phyloP scores from a whole-genome alignment of 2,329 filamentous ascomycete species.

The Colletotrichum sansevieriae region DNA sequence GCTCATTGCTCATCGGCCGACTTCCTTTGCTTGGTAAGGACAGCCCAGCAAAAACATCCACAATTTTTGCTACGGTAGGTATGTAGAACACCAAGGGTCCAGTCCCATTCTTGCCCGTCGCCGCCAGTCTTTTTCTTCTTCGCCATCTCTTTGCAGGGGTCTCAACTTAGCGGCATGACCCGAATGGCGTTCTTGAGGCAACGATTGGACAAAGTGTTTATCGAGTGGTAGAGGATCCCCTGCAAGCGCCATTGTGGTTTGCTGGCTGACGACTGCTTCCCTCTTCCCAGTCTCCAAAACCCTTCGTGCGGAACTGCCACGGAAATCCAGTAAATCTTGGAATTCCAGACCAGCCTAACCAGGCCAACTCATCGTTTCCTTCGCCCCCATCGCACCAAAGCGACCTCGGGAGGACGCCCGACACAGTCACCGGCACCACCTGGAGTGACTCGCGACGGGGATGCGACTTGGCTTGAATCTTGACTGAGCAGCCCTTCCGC shows the following conservation, averaged over 20 bases:
- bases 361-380: slow-evolving; percentile 29
- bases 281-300: slow-evolving; percentile 35
- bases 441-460: slow-evolving; percentile 36
- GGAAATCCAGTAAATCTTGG: slow-evolving; percentile 24
- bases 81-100: slow-evolving; percentile 17
- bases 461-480: slow-evolving; percentile 24
- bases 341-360: slow-evolving; percentile 15
- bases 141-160: slow-evolving; percentile 28
- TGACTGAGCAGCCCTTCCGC: slow-evolving; percentile 11
- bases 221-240: slow-evolving; percentile 15
- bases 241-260: slow-evolving; percentile 36
- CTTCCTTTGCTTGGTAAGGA: slow-evolving; percentile 9
- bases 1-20: slow-evolving; percentile 32
- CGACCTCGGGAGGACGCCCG: neutral
- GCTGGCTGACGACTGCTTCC: slow-evolving; percentile 39
- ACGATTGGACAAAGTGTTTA: slow-evolving; percentile 30
- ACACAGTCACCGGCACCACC: slow-evolving; percentile 40
- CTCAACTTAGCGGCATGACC: slow-evolving; percentile 22
- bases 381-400: slow-evolving; percentile 26
- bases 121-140: slow-evolving; percentile 10
- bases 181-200: neutral
- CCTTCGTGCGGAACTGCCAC: slow-evolving; percentile 38
- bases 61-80: neutral
- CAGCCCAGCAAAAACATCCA: slow-evolving; percentile 24
- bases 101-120: slow-evolving; percentile 19